Percentiles rank a stretch among this genome's conserved stretches.
These are phyloP conservation scores for Xerocomellus intermedius DNA, from an alignment of 768 basidiomycete genomes.

Conservation along the genomic window DNA sequence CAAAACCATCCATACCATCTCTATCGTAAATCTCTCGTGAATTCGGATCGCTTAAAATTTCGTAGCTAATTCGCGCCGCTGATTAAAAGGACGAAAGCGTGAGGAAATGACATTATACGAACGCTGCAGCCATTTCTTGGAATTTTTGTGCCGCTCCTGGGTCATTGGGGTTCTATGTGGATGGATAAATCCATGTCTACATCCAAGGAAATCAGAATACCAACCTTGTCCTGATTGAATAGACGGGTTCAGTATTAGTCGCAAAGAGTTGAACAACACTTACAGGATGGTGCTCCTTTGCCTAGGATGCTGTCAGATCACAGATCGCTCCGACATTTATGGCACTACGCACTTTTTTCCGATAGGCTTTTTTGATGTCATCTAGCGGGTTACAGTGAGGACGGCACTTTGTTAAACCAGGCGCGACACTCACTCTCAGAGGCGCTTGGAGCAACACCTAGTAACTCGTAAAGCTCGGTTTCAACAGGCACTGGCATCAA, in stretches of 20 bases:
- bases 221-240: conserved; percentile 63
- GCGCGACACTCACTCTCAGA: conserved; percentile 55
- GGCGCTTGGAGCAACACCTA: conserved; percentile 70
- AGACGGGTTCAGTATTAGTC: neutral
- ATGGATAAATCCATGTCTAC: neutral
- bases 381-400: conserved; percentile 38
- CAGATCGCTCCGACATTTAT: neutral
- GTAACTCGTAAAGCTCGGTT: conserved; percentile 82
- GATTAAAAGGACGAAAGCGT: conserved; percentile 4
- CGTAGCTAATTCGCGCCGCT: conserved; percentile 54
- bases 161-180: conserved; percentile 77
- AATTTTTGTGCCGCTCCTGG: conserved; percentile 81
- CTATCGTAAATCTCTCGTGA: conserved; percentile 70
- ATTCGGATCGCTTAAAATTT: conserved; percentile 72
- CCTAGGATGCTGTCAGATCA: conserved; percentile 45
- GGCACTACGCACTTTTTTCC: conserved; percentile 67
- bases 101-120: conserved; percentile 31
- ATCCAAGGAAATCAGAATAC: conserved; percentile 4
- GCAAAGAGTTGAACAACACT: conserved; percentile 22
- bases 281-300: conserved; percentile 87
- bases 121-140: conserved; percentile 89
- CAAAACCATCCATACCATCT: conserved; percentile 68
- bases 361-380: conserved; percentile 94
- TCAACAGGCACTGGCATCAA: conserved; percentile 60
- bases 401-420: neutral